Conservation (phyloP, 2,329 filamentous ascomycete genomes). For the Pseudocercospora fijiensis region DNA sequence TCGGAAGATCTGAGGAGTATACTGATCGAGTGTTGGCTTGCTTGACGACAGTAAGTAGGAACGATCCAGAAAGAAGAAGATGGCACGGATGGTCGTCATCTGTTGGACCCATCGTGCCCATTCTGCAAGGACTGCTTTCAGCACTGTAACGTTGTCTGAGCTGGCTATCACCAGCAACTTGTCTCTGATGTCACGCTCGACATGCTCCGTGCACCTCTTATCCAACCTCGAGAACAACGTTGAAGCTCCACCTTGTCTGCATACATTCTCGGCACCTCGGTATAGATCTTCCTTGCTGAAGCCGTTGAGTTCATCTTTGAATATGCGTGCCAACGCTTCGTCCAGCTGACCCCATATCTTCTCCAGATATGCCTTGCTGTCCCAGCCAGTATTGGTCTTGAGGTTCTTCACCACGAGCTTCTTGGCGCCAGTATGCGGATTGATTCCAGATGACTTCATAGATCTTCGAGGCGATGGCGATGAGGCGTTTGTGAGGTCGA, state of each 20-base stretch:
- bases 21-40: slow-evolving; percentile 74
- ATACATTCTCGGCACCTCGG: slow-evolving; percentile 86
- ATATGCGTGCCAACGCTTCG: slow-evolving; percentile 69
- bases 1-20: slow-evolving; percentile 75
- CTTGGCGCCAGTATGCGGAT: slow-evolving; percentile 73
- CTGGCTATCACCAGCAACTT: slow-evolving; percentile 58
- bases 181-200: slow-evolving; percentile 56
- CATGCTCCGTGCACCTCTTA: slow-evolving; percentile 64
- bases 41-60: slow-evolving; percentile 78
- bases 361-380: slow-evolving; percentile 75
- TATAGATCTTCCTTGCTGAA: slow-evolving; percentile 85
- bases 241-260: slow-evolving; percentile 70
- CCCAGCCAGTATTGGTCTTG: slow-evolving; percentile 60
- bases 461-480: slow-evolving; percentile 29
- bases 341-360: slow-evolving; percentile 73
- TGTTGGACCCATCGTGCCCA: slow-evolving; percentile 81
- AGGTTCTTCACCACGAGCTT: slow-evolving; percentile 94
- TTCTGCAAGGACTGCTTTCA: slow-evolving; percentile 59
- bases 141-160: slow-evolving; percentile 61
- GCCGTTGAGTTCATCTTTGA: slow-evolving; percentile 59
- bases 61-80: slow-evolving; percentile 92
- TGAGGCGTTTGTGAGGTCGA: slow-evolving; percentile 48
- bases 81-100: slow-evolving; percentile 75
- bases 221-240: slow-evolving; percentile 67
- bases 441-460: slow-evolving; percentile 53